A percentile compares a stretch with the other conserved stretches of the same genome.
Evolutionary conservation across 1,139 yeast genomes (phyloP).

Genomic region (Zygosaccharomyces sapae): DNA sequence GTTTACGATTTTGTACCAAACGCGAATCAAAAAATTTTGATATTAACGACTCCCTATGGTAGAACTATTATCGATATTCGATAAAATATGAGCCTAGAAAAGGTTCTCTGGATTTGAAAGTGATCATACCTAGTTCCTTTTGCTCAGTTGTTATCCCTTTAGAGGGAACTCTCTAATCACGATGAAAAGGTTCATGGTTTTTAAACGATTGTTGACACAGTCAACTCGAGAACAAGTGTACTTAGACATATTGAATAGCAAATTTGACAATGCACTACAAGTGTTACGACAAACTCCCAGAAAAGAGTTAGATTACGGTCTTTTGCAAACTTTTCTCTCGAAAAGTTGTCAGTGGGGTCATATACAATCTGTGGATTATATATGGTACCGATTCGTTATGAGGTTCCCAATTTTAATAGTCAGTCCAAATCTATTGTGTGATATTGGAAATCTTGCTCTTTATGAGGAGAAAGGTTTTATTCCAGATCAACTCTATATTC

Average conservation of each 20-base stretch:
- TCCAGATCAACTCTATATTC: constrained; percentile 24
- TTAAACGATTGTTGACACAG: constrained; percentile 15
- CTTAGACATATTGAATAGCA: constrained; percentile 26
- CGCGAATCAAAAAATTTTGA: constrained; percentile 2
- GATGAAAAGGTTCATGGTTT: constrained; percentile 6
- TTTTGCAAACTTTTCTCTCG: constrained; percentile 25
- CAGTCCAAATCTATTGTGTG: constrained; percentile 26
- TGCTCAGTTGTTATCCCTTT: not conserved
- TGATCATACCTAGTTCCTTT: not conserved
- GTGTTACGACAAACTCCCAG: constrained; percentile 18
- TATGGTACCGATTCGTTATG: constrained; percentile 33
- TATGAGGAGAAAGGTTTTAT: constrained; percentile 23
- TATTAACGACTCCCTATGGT: not conserved
- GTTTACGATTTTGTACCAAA: constrained; percentile 2
- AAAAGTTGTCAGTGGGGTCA: constrained; percentile 32
- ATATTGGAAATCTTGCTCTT: constrained; percentile 27
- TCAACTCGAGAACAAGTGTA: constrained; percentile 17
- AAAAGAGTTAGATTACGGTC: constrained; percentile 23
- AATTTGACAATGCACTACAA: constrained; percentile 23
- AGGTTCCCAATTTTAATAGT: constrained; percentile 22
- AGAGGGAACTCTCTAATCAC: not conserved
- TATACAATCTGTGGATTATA: constrained; percentile 24
- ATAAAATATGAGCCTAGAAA: not conserved
- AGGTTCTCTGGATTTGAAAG: not conserved
- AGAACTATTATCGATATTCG: not conserved